phyloP scores from a whole-genome alignment of 495 filamentous ascomycete species.

The Usnea hakonensis region DNA sequence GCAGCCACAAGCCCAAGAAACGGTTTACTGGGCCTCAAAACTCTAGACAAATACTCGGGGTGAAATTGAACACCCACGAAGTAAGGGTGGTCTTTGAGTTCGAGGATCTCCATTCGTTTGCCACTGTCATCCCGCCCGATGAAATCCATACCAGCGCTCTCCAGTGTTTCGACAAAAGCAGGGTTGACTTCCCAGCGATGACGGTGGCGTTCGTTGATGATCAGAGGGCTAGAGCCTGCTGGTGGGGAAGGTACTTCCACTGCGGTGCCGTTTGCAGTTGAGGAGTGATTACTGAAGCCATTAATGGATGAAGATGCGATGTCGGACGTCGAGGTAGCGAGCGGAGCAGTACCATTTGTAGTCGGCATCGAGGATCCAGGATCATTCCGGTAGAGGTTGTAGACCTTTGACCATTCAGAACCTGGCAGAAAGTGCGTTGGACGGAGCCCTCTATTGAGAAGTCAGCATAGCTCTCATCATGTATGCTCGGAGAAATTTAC shows the following conservation, averaged over 20 bases:
- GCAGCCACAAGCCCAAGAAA: conserved; percentile 86
- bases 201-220: conserved; percentile 45
- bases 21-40: conserved; percentile 65
- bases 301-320: not conserved
- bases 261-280: conserved; percentile 14
- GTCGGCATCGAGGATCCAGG: conserved; percentile 9
- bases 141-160: conserved; percentile 35
- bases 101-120: conserved; percentile 84
- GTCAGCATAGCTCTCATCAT: not conserved
- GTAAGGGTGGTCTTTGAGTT: conserved; percentile 82
- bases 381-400: conserved; percentile 59
- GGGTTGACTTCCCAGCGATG: conserved; percentile 46
- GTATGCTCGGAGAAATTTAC: not conserved
- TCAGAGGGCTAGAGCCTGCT: not conserved
- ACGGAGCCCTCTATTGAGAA: conserved; percentile 46
- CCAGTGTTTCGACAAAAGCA: conserved; percentile 30
- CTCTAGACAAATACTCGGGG: conserved; percentile 70
- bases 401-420: conserved; percentile 72
- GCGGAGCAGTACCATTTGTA: not conserved
- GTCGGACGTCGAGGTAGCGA: not conserved
- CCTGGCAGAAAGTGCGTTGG: conserved; percentile 67
- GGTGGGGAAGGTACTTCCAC: not conserved
- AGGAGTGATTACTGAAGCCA: not conserved
- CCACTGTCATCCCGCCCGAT: conserved; percentile 76
- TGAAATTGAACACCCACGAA: conserved; percentile 89